Conservation (phyloP, 345 rosid species). For the Eutrema japonicum region DNA sequence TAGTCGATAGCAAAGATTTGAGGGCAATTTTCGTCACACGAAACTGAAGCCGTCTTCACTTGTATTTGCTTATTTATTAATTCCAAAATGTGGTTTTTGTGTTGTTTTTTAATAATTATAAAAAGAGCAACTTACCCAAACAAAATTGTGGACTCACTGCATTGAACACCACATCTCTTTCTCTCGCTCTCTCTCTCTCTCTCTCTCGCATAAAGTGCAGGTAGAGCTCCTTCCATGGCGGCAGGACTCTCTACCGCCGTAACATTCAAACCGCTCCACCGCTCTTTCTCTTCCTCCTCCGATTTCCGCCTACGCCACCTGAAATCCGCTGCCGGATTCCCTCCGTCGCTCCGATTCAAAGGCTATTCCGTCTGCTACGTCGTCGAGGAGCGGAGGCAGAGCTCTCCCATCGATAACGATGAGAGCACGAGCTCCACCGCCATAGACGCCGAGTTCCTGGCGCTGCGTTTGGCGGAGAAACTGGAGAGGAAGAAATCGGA, state of each 20-base stretch:
- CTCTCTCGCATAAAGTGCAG: not conserved
- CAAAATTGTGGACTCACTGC: conserved; percentile 50
- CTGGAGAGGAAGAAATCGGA: conserved; percentile 72
- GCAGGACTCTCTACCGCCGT: conserved; percentile 60
- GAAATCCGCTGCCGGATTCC: conserved; percentile 43
- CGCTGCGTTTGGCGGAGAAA: conserved; percentile 54
- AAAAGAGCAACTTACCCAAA: conserved; percentile 8
- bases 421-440: conserved; percentile 33
- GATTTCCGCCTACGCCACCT: conserved; percentile 38
- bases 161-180: conserved; percentile 36
- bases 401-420: conserved; percentile 38
- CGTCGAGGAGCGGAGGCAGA: conserved; percentile 57
- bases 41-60: conserved; percentile 34
- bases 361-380: conserved; percentile 63
- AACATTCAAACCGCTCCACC: conserved; percentile 49
- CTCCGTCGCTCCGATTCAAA: conserved; percentile 37
- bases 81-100: not conserved
- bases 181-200: not conserved
- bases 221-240: conserved; percentile 57
- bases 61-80: not conserved
- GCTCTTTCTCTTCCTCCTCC: conserved; percentile 38
- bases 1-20: not conserved
- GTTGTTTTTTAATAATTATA: not conserved
- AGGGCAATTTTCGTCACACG: conserved; percentile 30
- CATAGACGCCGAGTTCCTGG: conserved; percentile 39